phyloP scores from a whole-genome alignment of 108 stramenopile genomes.

The Fragilaria radians region DNA sequence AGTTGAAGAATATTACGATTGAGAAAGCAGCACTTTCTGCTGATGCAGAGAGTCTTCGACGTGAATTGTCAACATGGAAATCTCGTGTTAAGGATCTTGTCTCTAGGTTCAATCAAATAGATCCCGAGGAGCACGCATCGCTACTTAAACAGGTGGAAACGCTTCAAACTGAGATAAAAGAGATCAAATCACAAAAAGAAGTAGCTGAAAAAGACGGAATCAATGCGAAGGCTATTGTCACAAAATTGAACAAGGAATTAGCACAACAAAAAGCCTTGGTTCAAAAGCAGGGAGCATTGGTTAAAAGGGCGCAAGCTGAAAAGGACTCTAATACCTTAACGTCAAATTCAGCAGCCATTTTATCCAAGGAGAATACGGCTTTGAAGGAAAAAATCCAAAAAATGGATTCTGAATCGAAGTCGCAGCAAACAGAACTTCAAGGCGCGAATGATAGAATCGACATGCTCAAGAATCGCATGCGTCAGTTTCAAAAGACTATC shows the following conservation, averaged over 20 bases:
- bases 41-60: constrained; percentile 72
- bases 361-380: constrained; percentile 33
- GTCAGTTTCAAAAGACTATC: constrained; percentile 40
- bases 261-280: constrained; percentile 32
- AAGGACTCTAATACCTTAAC: constrained; percentile 22
- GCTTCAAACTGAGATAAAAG: constrained; percentile 36
- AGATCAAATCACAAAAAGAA: constrained; percentile 40
- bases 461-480: constrained; percentile 35
- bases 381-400: constrained; percentile 27
- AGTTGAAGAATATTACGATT: constrained; percentile 40
- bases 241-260: constrained; percentile 58
- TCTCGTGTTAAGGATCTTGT: constrained; percentile 72
- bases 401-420: constrained; percentile 16
- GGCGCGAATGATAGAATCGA: constrained; percentile 45
- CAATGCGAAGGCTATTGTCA: constrained; percentile 50
- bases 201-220: constrained; percentile 51
- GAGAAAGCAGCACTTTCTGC: constrained; percentile 58
- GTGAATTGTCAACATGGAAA: constrained; percentile 84
- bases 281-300: constrained; percentile 30
- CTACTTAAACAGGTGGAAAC: constrained; percentile 52
- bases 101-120: constrained; percentile 84
- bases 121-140: constrained; percentile 76
- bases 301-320: constrained; percentile 26
- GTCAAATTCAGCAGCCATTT: constrained; percentile 4
- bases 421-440: constrained; percentile 27